Evolutionary conservation across 768 basidiomycete genomes (phyloP).

Genomic region (Naematelia aurantialba): DNA sequence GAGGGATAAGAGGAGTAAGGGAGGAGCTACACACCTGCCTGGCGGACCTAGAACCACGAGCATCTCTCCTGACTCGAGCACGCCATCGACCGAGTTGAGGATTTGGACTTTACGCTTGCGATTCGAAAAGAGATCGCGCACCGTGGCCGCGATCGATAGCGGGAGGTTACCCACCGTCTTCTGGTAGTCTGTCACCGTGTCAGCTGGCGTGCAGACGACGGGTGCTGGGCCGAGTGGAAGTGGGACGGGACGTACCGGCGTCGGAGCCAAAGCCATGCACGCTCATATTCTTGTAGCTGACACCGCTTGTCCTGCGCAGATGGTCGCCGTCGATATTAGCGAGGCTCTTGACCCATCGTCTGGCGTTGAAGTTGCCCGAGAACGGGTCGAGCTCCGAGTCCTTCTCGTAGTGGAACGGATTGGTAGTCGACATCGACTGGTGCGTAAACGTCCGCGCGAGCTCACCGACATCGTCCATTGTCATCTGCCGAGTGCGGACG

Average conservation of each 20-base stretch:
- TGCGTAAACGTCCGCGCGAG: slow-evolving; percentile 25
- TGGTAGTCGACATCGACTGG: slow-evolving; percentile 8
- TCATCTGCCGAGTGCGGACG: neutral
- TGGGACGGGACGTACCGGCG: slow-evolving; percentile 32
- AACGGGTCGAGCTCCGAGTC: slow-evolving; percentile 51
- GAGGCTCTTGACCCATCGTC: slow-evolving; percentile 49
- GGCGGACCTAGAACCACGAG: slow-evolving; percentile 57
- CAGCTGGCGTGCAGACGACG: neutral
- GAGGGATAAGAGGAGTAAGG: neutral
- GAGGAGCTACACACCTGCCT: slow-evolving; percentile 42
- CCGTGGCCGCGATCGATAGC: slow-evolving; percentile 24
- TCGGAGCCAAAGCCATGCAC: slow-evolving; percentile 47
- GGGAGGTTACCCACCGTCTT: slow-evolving; percentile 52
- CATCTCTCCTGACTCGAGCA: slow-evolving; percentile 71
- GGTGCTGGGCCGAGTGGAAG: neutral
- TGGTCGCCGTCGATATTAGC: slow-evolving; percentile 26
- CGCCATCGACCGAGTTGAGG: slow-evolving; percentile 62
- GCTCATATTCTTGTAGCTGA: slow-evolving; percentile 52
- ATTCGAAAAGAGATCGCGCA: slow-evolving; percentile 28
- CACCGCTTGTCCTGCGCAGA: slow-evolving; percentile 46
- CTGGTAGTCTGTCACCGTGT: slow-evolving; percentile 50
- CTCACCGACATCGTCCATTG: slow-evolving; percentile 8
- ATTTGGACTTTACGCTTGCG: slow-evolving; percentile 53
- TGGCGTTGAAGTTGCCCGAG: slow-evolving; percentile 49
- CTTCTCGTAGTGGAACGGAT: slow-evolving; percentile 40